Evolutionary conservation across 2,329 filamentous ascomycete genomes (phyloP).

Genomic region (Penicillium sp.): DNA sequence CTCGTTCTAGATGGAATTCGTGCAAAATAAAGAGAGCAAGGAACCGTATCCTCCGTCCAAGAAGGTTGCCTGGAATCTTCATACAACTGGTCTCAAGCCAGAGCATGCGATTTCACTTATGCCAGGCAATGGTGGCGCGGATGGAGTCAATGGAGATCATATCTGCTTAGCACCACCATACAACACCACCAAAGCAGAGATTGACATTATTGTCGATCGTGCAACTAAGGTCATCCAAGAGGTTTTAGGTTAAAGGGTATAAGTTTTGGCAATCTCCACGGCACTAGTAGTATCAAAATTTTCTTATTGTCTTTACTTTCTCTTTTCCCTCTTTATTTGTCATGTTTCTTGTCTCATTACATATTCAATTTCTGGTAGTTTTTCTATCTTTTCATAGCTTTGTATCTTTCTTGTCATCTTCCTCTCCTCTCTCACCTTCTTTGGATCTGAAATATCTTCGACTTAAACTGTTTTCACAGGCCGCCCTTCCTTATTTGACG

Average conservation of each 20-base stretch:
- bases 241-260: conserved; percentile 20
- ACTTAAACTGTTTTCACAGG: too few relatives aligned
- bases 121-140: conserved; percentile 55
- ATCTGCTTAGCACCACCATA: conserved; percentile 60
- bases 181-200: conserved; percentile 53
- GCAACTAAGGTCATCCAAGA: conserved; percentile 49
- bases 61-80: conserved; percentile 50
- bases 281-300: too few relatives aligned
- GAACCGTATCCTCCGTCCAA: conserved; percentile 51
- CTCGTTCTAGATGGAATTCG: conserved; percentile 56
- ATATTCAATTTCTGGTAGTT: too few relatives aligned
- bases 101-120: conserved; percentile 56
- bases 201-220: conserved; percentile 54
- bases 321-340: too few relatives aligned
- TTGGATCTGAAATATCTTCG: too few relatives aligned
- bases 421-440: too few relatives aligned
- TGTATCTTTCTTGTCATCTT: too few relatives aligned
- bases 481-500: too few relatives aligned
- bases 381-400: too few relatives aligned
- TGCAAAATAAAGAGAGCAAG: conserved; percentile 56
- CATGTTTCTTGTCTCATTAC: too few relatives aligned
- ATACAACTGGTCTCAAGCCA: conserved; percentile 47
- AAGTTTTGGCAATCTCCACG: neutral
- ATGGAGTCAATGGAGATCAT: conserved; percentile 59
- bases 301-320: too few relatives aligned